These are phyloP conservation scores for Aspergillus alliaceus DNA, from an alignment of 2,329 filamentous ascomycete genomes.

Conservation along the genomic window DNA sequence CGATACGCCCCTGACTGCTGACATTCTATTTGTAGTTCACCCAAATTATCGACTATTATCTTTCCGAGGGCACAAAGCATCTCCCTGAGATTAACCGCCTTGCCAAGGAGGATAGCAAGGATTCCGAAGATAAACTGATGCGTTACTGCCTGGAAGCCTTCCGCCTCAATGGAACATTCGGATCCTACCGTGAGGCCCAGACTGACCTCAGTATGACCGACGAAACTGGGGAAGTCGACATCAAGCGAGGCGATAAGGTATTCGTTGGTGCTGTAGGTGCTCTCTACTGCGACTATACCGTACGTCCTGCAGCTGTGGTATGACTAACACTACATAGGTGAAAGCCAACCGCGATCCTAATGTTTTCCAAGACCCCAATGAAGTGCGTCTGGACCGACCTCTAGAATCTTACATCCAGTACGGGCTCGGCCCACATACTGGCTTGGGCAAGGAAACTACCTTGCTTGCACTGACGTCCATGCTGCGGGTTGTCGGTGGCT, in stretches of 20 bases:
- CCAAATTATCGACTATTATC: slow-evolving; percentile 71
- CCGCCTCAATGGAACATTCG: slow-evolving; percentile 64
- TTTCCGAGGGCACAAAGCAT: slow-evolving; percentile 58
- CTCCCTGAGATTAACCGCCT: slow-evolving; percentile 62
- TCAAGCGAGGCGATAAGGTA: slow-evolving; percentile 60
- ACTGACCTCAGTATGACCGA: slow-evolving; percentile 53
- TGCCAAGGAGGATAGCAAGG: slow-evolving; percentile 55
- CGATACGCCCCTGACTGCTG: background rate
- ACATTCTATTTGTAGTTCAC: slow-evolving; percentile 56
- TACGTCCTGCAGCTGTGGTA: background rate
- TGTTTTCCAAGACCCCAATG: slow-evolving; percentile 62
- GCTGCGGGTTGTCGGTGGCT: slow-evolving; percentile 64
- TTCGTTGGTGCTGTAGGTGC: slow-evolving; percentile 61
- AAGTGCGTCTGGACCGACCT: slow-evolving; percentile 64
- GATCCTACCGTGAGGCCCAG: slow-evolving; percentile 59
- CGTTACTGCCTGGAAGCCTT: slow-evolving; percentile 72
- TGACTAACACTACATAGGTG: slow-evolving; percentile 26
- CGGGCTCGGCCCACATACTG: slow-evolving; percentile 62
- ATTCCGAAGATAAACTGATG: slow-evolving; percentile 63
- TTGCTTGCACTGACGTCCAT: slow-evolving; percentile 66
- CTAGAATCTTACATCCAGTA: slow-evolving; percentile 66
- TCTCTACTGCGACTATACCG: background rate
- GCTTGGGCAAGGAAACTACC: slow-evolving; percentile 61
- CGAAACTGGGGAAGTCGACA: slow-evolving; percentile 47
- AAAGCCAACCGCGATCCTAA: slow-evolving; percentile 56